phyloP scores from a whole-genome alignment of 345 rosid genomes.

The Combretum micranthum region DNA sequence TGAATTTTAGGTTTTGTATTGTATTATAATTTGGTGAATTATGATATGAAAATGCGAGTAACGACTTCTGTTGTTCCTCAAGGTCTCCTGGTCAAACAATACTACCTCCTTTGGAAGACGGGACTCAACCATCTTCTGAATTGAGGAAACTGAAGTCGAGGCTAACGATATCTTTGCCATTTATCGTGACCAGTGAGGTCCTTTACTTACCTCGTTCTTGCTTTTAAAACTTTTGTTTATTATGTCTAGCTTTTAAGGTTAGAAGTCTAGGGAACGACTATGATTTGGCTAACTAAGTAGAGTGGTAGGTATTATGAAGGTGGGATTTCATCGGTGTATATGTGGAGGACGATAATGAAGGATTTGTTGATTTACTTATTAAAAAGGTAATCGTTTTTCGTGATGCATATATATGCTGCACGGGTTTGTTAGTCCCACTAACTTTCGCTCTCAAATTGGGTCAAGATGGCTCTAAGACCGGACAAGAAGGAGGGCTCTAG shows the following conservation, averaged over 20 bases:
- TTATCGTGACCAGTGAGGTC: conserved; percentile 99
- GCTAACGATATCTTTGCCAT: conserved; percentile 81
- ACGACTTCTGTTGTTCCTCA: conserved; percentile 11
- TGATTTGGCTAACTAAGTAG: conserved; percentile 24
- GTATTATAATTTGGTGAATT: background rate
- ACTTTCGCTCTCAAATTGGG: conserved; percentile 7
- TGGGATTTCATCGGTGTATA: conserved; percentile 91
- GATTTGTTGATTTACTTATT: conserved; percentile 88
- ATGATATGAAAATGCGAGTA: background rate
- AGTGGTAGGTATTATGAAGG: conserved; percentile 91
- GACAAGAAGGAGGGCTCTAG: conserved; percentile 87
- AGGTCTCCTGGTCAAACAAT: conserved; percentile 98
- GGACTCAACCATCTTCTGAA: conserved; percentile 61
- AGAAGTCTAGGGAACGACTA: background rate
- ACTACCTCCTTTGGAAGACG: conserved; percentile 80
- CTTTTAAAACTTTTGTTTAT: conserved; percentile 1
- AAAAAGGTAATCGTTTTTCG: conserved; percentile 63
- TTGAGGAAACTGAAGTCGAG: conserved; percentile 85
- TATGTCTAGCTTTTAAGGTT: background rate
- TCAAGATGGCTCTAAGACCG: conserved; percentile 88
- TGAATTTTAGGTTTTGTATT: background rate
- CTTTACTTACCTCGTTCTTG: conserved; percentile 69
- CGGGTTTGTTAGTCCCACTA: background rate
- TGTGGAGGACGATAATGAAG: conserved; percentile 95
- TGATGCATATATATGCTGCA: background rate